These are phyloP conservation scores for Paecilomyces variotii DNA, from an alignment of 2,329 filamentous ascomycete species.

Conservation along the genomic window DNA sequence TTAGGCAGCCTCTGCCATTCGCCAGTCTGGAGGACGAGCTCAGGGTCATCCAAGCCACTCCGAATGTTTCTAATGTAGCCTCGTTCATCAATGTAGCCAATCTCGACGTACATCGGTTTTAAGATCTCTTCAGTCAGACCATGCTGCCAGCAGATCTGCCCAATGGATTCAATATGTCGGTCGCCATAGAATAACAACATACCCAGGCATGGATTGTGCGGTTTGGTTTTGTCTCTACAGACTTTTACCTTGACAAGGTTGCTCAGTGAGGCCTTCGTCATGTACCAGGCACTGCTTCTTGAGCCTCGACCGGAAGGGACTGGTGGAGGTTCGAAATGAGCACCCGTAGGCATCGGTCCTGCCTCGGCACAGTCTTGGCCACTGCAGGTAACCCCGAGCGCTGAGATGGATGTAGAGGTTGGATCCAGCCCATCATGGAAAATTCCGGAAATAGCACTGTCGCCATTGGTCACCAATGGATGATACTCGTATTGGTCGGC, in stretches of 20 bases:
- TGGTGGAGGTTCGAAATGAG: conserved; percentile 1
- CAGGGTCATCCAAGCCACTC: neutral
- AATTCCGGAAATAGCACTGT: conserved; percentile 9
- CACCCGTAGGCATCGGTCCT: neutral
- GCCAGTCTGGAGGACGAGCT: neutral
- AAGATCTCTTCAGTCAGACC: conserved; percentile 3
- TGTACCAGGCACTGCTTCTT: conserved; percentile 3
- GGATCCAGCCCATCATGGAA: conserved; percentile 9
- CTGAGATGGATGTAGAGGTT: neutral
- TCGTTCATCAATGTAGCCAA: neutral
- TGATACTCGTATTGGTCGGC: conserved; percentile 2
- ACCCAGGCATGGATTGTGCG: conserved; percentile 6
- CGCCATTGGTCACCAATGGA: conserved; percentile 4
- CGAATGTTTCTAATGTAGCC: conserved; percentile 5
- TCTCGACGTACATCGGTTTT: conserved; percentile 4
- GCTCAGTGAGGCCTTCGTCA: conserved; percentile 7
- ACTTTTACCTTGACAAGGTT: conserved; percentile 7
- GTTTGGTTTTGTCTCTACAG: conserved; percentile 6
- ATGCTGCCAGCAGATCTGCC: conserved; percentile 10
- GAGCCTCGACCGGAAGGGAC: neutral
- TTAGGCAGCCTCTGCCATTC: conserved; percentile 5
- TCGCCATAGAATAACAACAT: conserved; percentile 8
- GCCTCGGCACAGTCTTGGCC: neutral
- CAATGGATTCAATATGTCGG: conserved; percentile 7
- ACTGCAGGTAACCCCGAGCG: conserved; percentile 10